These are phyloP conservation scores for Monosporozyma unispora DNA, from an alignment of 805 yeast genomes.

Conservation along the genomic window DNA sequence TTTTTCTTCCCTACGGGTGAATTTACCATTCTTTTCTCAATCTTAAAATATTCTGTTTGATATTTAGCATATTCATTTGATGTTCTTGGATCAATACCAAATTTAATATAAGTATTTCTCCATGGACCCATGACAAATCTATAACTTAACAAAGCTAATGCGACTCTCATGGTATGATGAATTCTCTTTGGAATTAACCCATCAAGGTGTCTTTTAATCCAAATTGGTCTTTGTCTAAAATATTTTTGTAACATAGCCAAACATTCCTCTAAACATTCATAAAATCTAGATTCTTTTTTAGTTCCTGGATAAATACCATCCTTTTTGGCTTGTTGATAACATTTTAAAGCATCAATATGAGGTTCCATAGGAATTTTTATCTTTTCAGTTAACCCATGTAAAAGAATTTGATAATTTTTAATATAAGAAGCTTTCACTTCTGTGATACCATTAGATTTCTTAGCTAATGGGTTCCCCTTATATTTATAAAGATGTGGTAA, in stretches of 20 bases:
- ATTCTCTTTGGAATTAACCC: slow-evolving; percentile 41
- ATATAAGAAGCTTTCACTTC: slow-evolving; percentile 37
- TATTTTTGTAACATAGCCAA: slow-evolving; percentile 30
- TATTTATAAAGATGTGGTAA: slow-evolving; percentile 74
- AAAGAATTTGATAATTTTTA: slow-evolving; percentile 35
- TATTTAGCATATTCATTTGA: slow-evolving; percentile 48
- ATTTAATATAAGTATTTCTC: slow-evolving; percentile 74
- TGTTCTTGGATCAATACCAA: slow-evolving; percentile 68
- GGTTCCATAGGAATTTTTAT: slow-evolving; percentile 41
- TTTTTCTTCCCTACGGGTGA: slow-evolving; percentile 24
- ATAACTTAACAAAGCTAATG: slow-evolving; percentile 78
- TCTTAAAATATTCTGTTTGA: slow-evolving; percentile 76
- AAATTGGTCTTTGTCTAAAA: slow-evolving; percentile 68
- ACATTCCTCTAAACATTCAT: slow-evolving; percentile 24
- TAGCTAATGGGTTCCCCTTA: slow-evolving; percentile 57
- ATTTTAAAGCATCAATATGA: slow-evolving; percentile 40
- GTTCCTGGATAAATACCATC: slow-evolving; percentile 29
- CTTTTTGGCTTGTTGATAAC: slow-evolving; percentile 32
- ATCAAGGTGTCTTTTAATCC: slow-evolving; percentile 70
- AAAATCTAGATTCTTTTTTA: slow-evolving; percentile 27
- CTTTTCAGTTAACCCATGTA: slow-evolving; percentile 39
- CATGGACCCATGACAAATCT: slow-evolving; percentile 87
- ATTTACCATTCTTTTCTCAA: slow-evolving; percentile 22
- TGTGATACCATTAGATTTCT: slow-evolving; percentile 45
- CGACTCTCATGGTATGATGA: slow-evolving; percentile 47